phyloP scores from a whole-genome alignment of 257 asterid genomes.

The Leptodermis oblonga region DNA sequence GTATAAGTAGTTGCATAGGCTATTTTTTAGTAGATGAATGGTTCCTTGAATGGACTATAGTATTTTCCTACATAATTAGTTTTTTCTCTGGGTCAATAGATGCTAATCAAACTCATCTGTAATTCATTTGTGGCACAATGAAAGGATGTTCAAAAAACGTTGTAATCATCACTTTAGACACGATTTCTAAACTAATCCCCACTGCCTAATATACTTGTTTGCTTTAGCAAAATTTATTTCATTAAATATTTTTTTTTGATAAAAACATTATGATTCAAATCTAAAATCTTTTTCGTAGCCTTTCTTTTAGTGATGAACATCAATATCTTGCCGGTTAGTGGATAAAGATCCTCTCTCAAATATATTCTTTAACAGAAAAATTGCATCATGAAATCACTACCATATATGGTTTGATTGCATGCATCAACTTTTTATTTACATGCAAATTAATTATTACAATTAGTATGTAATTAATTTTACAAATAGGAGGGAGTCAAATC shows the following conservation, averaged over 20 bases:
- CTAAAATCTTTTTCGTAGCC: not conserved
- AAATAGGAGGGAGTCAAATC: too few species aligned
- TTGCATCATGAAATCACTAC: not conserved
- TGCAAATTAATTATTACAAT: too few species aligned
- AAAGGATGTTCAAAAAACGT: not conserved
- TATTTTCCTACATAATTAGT: too few species aligned
- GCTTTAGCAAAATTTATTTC: not conserved
- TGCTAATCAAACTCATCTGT: too few species aligned
- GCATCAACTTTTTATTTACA: not conserved
- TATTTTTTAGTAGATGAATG: too few species aligned
- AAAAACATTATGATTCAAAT: not conserved
- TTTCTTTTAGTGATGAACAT: too few species aligned
- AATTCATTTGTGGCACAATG: too few species aligned
- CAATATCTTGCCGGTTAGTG: not conserved
- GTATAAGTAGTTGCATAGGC: too few species aligned
- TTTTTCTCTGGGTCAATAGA: constrained; percentile 8
- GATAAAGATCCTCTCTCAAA: constrained; percentile 5
- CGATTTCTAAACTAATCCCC: not conserved
- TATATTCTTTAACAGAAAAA: too few species aligned
- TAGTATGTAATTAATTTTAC: too few species aligned
- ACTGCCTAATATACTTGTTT: not conserved
- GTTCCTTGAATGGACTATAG: too few species aligned
- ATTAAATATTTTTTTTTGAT: too few species aligned
- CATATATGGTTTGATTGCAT: not conserved
- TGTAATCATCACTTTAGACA: constrained; percentile 8